Evolutionary conservation across 73 alveolate species (phyloP).

Genomic region (Paramecium biaurelia): DNA sequence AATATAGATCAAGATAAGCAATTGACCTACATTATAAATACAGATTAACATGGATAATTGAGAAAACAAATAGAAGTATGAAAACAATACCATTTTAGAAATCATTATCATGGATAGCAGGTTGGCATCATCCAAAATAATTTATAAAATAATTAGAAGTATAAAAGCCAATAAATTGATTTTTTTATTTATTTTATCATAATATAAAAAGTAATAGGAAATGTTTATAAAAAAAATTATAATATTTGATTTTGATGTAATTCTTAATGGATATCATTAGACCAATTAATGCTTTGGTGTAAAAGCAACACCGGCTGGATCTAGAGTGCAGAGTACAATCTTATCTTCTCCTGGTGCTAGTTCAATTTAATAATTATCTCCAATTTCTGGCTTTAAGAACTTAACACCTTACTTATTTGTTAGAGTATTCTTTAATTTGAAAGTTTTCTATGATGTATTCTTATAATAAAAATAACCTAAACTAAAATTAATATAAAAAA

Average conservation of each 20-base stretch:
- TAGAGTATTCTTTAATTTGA: not conserved
- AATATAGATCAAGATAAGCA: not conserved
- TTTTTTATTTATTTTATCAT: not conserved
- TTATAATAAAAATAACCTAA: not conserved
- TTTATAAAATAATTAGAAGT: not conserved
- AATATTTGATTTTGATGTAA: not conserved
- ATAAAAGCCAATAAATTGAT: not conserved
- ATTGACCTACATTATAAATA: not conserved
- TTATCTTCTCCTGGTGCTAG: not conserved
- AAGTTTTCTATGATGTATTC: not conserved
- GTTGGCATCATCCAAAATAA: conserved; percentile 23
- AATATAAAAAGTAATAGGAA: not conserved
- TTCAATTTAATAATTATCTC: not conserved
- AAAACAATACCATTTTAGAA: not conserved
- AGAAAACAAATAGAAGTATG: not conserved
- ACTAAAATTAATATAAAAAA: not conserved
- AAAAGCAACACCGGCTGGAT: not conserved
- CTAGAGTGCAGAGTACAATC: not conserved
- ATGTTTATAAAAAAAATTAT: not conserved
- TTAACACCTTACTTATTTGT: not conserved
- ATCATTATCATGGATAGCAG: not conserved
- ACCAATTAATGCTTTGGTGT: not conserved
- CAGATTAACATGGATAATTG: not conserved
- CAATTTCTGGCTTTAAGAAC: not conserved
- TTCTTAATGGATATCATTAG: not conserved